Conservation (phyloP, 768 basidiomycete genomes). For the Hirschioporus abietinus region DNA sequence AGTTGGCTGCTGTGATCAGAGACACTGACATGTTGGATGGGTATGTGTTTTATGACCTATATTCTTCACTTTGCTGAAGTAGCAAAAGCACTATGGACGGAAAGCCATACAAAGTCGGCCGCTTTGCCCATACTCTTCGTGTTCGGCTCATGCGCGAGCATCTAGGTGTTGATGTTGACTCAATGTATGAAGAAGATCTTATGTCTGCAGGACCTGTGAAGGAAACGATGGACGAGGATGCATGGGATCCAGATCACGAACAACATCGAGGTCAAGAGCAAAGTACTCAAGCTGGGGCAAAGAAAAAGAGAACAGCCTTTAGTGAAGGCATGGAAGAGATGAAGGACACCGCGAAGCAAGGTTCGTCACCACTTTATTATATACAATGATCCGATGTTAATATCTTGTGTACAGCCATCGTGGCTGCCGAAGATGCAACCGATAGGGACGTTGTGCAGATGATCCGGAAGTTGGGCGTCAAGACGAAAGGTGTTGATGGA, state of each 20-base stretch:
- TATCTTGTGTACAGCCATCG: constrained; percentile 28
- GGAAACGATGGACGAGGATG: constrained; percentile 45
- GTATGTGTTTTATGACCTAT: constrained; percentile 34
- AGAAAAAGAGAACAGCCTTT: constrained; percentile 20
- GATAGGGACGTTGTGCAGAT: constrained; percentile 30
- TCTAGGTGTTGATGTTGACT: constrained; percentile 91
- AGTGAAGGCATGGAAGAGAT: constrained; percentile 29
- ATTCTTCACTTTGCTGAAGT: constrained; percentile 6
- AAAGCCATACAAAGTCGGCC: constrained; percentile 89
- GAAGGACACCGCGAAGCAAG: constrained; percentile 41
- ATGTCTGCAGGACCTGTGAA: constrained; percentile 48
- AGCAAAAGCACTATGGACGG: constrained; percentile 82
- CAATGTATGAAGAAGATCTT: constrained; percentile 70
- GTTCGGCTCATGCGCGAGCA: constrained; percentile 96
- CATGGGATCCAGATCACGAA: constrained; percentile 73
- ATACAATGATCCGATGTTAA: constrained; percentile 8
- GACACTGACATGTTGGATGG: constrained; percentile 97
- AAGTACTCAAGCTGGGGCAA: constrained; percentile 33
- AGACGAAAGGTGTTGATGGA: constrained; percentile 32
- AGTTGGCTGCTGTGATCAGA: constrained; percentile 85
- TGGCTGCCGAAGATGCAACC: constrained; percentile 33
- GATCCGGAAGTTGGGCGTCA: constrained; percentile 39
- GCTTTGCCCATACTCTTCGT: constrained; percentile 92
- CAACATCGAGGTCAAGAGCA: constrained; percentile 44
- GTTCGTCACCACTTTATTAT: constrained; percentile 26